These are phyloP conservation scores for Cyphellophora europaea DNA, from an alignment of 2,329 filamentous ascomycete genomes.

Conservation along the genomic window DNA sequence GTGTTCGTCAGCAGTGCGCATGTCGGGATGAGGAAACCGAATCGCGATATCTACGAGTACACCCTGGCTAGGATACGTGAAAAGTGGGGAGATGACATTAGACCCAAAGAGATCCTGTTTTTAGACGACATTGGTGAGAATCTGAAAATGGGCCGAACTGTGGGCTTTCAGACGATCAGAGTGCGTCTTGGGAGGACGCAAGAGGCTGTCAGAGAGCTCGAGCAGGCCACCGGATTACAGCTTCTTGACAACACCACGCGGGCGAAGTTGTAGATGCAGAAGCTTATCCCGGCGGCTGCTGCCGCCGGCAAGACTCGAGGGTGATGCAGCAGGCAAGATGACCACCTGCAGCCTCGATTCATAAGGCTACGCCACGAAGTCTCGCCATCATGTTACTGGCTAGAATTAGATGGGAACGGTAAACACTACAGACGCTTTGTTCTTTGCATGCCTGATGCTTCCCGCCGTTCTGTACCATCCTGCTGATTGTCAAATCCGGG, in stretches of 20 bases:
- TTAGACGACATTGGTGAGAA: slow-evolving; percentile 94
- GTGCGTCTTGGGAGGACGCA: slow-evolving; percentile 68
- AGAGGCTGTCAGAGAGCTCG: slow-evolving; percentile 74
- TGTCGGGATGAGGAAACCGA: slow-evolving; percentile 79
- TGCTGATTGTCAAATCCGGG: too few species aligned
- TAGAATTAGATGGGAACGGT: too few species aligned
- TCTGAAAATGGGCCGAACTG: slow-evolving; percentile 63
- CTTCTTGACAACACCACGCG: slow-evolving; percentile 40
- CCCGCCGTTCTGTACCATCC: too few species aligned
- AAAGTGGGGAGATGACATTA: slow-evolving; percentile 45
- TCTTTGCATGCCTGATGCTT: too few species aligned
- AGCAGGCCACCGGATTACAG: slow-evolving; percentile 60
- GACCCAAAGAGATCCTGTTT: slow-evolving; percentile 66
- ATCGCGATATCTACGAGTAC: slow-evolving; percentile 68
- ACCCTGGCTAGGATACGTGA: slow-evolving; percentile 59
- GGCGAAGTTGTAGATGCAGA: too few species aligned
- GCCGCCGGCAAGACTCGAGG: too few species aligned
- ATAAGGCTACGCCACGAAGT: too few species aligned
- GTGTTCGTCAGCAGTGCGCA: slow-evolving; percentile 82
- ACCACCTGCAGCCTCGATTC: too few species aligned
- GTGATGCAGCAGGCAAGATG: too few species aligned
- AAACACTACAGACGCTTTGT: too few species aligned
- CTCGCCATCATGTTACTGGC: too few species aligned
- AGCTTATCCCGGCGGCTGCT: too few species aligned
- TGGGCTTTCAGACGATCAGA: slow-evolving; percentile 76